A percentile compares a stretch with the other conserved stretches of the same genome.
phyloP scores from a whole-genome alignment of 2,329 filamentous ascomycete genomes.

The Lachnellula arida region DNA sequence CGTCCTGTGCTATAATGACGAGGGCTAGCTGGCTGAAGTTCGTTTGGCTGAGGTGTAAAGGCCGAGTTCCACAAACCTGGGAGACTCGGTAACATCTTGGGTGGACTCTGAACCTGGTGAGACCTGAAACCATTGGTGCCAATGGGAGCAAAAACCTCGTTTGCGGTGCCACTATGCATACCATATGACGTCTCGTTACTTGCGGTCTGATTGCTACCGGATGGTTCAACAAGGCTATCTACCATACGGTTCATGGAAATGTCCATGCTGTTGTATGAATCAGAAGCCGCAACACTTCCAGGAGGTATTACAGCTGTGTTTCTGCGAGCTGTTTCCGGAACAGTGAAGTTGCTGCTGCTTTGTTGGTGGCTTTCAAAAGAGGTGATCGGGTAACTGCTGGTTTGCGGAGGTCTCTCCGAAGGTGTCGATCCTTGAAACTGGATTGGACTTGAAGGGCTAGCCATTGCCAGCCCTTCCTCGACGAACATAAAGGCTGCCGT shows the following conservation, averaged over 20 bases:
- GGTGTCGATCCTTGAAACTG: conserved; percentile 33
- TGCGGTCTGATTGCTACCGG: conserved; percentile 36
- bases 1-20: conserved; percentile 31
- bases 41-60: conserved; percentile 40
- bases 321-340: not conserved
- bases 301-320: conserved; percentile 1
- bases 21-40: conserved; percentile 35
- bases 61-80: conserved; percentile 42
- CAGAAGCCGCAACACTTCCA: conserved; percentile 15
- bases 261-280: conserved; percentile 34
- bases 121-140: conserved; percentile 31
- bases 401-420: not conserved
- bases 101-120: conserved; percentile 29
- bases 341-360: not conserved
- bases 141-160: conserved; percentile 45
- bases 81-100: conserved; percentile 32
- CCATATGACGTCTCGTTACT: conserved; percentile 46
- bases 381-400: not conserved
- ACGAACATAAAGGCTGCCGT: conserved; percentile 45
- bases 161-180: conserved; percentile 49
- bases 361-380: not conserved
- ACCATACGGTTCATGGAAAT: conserved; percentile 54
- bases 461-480: conserved; percentile 46
- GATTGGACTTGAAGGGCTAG: conserved; percentile 31
- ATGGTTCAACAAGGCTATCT: conserved; percentile 44